Conservation (phyloP, 805 yeast genomes). For the Kodamaea neixiangensis region DNA sequence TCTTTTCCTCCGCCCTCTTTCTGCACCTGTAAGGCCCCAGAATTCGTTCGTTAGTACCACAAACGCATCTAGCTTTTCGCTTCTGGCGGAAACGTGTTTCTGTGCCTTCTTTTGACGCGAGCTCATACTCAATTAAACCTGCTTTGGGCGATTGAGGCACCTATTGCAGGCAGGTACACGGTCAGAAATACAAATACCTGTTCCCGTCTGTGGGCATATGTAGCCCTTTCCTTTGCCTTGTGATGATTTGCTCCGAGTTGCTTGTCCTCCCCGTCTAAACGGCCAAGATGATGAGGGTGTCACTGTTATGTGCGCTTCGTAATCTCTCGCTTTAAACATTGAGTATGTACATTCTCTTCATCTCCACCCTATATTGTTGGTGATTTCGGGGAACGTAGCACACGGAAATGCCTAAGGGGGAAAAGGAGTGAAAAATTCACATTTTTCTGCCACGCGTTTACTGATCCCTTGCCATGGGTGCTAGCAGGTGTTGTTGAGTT, state of each 20-base stretch:
- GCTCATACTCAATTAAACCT: neutral
- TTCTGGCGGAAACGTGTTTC: constrained; percentile 4
- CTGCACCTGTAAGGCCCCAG: neutral
- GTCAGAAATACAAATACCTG: neutral
- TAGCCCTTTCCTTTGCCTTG: neutral
- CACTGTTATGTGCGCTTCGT: neutral
- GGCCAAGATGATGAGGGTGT: neutral
- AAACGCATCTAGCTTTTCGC: neutral
- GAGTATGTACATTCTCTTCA: neutral
- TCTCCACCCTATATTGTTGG: neutral
- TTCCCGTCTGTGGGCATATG: neutral
- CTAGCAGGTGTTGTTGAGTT: too few species aligned
- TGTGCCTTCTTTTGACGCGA: neutral
- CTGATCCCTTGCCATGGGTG: too few species aligned
- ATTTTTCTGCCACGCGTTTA: neutral
- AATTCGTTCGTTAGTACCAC: neutral
- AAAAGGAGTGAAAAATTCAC: too few species aligned
- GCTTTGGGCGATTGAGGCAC: neutral
- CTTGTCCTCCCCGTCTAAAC: neutral
- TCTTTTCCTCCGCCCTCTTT: neutral
- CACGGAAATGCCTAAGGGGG: constrained; percentile 1
- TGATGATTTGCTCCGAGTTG: neutral
- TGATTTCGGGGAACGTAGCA: neutral
- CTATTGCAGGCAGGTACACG: constrained; percentile 2
- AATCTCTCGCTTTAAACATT: neutral